A percentile compares a stretch with the other conserved stretches of the same genome.
Evolutionary conservation across 257 asterid genomes (phyloP).

Genomic region (Plectranthus barbatus): DNA sequence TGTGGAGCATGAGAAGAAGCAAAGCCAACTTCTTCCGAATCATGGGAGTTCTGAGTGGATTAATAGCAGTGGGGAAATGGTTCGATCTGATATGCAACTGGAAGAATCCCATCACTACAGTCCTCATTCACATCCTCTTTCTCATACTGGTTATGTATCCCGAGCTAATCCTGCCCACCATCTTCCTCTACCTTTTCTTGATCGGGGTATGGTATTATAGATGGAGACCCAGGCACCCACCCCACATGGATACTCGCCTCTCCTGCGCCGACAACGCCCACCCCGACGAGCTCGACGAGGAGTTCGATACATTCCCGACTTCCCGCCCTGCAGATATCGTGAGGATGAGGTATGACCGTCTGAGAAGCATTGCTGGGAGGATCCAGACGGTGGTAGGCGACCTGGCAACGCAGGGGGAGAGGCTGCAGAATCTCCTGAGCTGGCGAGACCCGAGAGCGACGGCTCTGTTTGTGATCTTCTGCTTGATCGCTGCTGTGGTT

Average conservation of each 20-base stretch:
- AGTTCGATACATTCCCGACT: no score
- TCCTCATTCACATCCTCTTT: constrained; percentile 56
- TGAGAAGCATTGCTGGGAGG: constrained; percentile 64
- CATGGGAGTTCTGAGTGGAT: constrained; percentile 53
- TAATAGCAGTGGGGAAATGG: constrained; percentile 57
- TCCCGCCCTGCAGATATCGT: constrained; percentile 48
- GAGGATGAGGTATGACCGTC: constrained; percentile 64
- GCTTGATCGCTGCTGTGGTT: constrained; percentile 46
- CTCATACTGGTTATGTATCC: constrained; percentile 63
- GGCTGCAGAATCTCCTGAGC: constrained; percentile 59
- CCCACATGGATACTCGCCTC: constrained; percentile 63
- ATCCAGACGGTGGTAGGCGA: constrained; percentile 72
- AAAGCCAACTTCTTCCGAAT: constrained; percentile 61
- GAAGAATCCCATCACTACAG: constrained; percentile 66
- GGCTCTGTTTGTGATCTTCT: constrained; percentile 52
- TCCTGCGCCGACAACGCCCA: constrained; percentile 56
- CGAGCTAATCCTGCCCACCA: constrained; percentile 49
- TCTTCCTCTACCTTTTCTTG: constrained; percentile 56
- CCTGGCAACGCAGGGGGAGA: constrained; percentile 76
- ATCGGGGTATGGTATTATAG: constrained; percentile 67
- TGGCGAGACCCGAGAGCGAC: constrained; percentile 84
- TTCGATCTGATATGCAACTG: constrained; percentile 64
- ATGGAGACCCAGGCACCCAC: constrained; percentile 68
- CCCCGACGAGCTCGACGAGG: constrained; percentile 64
- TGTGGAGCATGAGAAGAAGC: constrained; percentile 84